Evolutionary conservation across 257 asterid species (phyloP), one percentile per base, ranked within the genome.

Genomic region (Prunella vulgaris): DNA sequence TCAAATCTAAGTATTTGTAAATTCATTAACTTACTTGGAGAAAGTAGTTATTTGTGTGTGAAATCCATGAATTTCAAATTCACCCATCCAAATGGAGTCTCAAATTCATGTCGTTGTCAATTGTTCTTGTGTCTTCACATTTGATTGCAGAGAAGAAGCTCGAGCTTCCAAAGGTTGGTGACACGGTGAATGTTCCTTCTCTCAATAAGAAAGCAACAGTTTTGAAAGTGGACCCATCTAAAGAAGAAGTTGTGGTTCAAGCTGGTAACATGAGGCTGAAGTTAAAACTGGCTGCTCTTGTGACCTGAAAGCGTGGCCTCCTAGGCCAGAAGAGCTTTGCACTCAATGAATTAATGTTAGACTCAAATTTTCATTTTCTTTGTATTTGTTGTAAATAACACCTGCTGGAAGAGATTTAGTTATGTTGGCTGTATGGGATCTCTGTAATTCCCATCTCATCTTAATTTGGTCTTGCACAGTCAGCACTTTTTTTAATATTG

Each of bases 211-310:
- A 83, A 72, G 97, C 89, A 44, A 73, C 77, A 37, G 93, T 91
- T 57, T 38, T 94, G 77, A 82, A 85, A 78, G 85, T 89, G 78
- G 89, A 91, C 70, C 78, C 83, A 33, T 82, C 88, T 10, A 86
- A 78, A 79, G 90, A 76, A 73, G 95, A 84, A 78, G 73, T 94
- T 57, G 76, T 89, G 42, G 96, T 94, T 73, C 94, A 87, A 80
- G 90, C 89, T 66, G 99, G 99, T 37, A 74, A 74, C 84, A 68
- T 94, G 90, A 94, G 85, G 84, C 57, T 94, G 84, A 94, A 86
- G 78, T 57, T 94, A 65, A 90, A 85, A 75, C 74, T 91, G 42
- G 75, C 80, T 30, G 96, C 89, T 74, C 68, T 90, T 12, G 62
- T 69, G 27, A 49, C 61, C 76, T 73, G 80, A 83, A 65, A 54